A percentile compares a stretch with the other conserved stretches of the same genome.
These are phyloP conservation scores for Podospora bellae-mahoneyi DNA, from an alignment of 495 filamentous ascomycete genomes.

Conservation along the genomic window DNA sequence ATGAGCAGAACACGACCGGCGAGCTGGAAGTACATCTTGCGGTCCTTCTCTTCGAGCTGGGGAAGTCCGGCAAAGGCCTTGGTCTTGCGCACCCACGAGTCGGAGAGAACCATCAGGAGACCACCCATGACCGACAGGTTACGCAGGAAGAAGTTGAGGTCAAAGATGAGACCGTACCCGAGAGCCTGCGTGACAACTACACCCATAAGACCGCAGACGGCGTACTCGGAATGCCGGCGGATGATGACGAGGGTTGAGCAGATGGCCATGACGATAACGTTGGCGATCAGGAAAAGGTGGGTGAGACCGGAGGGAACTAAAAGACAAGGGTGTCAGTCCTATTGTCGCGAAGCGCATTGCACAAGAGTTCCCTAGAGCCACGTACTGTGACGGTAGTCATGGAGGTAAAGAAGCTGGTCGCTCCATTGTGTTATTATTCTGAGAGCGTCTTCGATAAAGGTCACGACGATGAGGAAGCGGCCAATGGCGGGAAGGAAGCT, in stretches of 20 bases:
- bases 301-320: conserved; percentile 86
- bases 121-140: conserved; percentile 96
- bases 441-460: conserved; percentile 94
- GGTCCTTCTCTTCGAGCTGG: conserved; percentile 94
- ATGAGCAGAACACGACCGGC: conserved; percentile 94
- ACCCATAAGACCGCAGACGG: conserved; percentile 80
- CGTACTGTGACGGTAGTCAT: conserved; percentile 90
- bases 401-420: conserved; percentile 90
- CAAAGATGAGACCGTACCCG: conserved; percentile 97
- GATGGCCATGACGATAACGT: conserved; percentile 82
- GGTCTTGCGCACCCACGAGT: conserved; percentile 95
- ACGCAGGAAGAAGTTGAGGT: conserved; percentile 99
- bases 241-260: conserved; percentile 84
- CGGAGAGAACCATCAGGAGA: conserved; percentile 94
- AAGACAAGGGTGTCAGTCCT: background rate
- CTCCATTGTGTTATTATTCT: conserved; percentile 97
- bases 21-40: conserved; percentile 99
- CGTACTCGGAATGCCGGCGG: conserved; percentile 87
- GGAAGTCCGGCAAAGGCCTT: conserved; percentile 95
- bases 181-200: conserved; percentile 96
- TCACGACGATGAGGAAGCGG: conserved; percentile 95
- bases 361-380: conserved; percentile 1
- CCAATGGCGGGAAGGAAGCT: conserved; percentile 95
- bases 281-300: conserved; percentile 87
- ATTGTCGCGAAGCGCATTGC: background rate